Conservation (phyloP, 1,284 basidiomycete species). For the Malassezia yamatoensis region DNA sequence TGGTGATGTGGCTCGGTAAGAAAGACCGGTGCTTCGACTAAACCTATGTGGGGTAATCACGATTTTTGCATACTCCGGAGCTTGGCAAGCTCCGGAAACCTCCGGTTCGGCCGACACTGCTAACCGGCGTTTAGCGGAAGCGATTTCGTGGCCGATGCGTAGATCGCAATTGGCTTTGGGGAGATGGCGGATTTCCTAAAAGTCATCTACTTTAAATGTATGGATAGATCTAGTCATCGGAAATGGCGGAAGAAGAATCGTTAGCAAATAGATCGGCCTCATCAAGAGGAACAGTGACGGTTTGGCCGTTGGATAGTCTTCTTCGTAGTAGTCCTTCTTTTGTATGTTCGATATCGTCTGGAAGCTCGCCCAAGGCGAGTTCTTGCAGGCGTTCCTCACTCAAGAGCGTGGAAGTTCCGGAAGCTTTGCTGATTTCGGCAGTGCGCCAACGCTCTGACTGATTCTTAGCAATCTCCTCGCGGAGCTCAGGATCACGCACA, state of each 20-base stretch:
- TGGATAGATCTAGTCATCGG: neutral
- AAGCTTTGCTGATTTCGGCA: slow-evolving; percentile 1
- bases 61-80: neutral
- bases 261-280: slow-evolving; percentile 20
- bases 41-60: slow-evolving; percentile 1
- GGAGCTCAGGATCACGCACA: slow-evolving; percentile 6
- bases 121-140: neutral
- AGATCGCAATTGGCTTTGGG: neutral
- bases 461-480: slow-evolving; percentile 12
- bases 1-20: neutral
- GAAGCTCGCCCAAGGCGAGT: slow-evolving; percentile 8
- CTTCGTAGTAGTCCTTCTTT: slow-evolving; percentile 33
- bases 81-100: neutral
- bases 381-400: slow-evolving; percentile 6
- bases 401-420: neutral
- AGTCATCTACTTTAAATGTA: neutral
- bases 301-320: slow-evolving; percentile 33
- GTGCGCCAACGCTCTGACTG: slow-evolving; percentile 7
- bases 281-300: slow-evolving; percentile 40
- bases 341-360: slow-evolving; percentile 12
- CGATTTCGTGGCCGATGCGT: neutral
- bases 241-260: neutral
- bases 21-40: neutral
- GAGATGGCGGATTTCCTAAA: too few relatives aligned
- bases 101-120: slow-evolving; percentile 4